phyloP scores from a whole-genome alignment of 2,329 filamentous ascomycete genomes.

The Xylariales sp. region DNA sequence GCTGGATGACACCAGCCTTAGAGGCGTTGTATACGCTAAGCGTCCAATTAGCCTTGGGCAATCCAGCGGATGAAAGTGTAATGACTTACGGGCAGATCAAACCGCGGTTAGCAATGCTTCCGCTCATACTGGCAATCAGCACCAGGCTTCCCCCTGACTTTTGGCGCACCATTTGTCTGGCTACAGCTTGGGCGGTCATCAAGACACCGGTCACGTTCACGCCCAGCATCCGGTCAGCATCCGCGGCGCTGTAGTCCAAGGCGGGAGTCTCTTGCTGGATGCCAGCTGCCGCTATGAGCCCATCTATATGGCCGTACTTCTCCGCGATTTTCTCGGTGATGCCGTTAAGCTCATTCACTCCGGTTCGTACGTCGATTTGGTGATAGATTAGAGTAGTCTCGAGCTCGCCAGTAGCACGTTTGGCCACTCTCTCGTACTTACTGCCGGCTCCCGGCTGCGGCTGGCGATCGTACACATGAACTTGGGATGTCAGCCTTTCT shows the following conservation, averaged over 20 bases:
- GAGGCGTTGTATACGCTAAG: constrained; percentile 67
- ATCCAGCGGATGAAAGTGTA: background rate
- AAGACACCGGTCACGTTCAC: constrained; percentile 84
- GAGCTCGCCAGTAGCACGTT: constrained; percentile 59
- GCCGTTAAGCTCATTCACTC: constrained; percentile 62
- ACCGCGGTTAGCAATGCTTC: constrained; percentile 59
- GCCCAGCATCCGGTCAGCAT: constrained; percentile 73
- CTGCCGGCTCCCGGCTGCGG: constrained; percentile 46
- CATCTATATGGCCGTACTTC: constrained; percentile 69
- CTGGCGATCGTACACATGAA: constrained; percentile 63
- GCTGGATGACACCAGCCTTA: constrained; percentile 69
- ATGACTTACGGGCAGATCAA: constrained; percentile 52
- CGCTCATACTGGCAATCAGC: constrained; percentile 68
- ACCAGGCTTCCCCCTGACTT: constrained; percentile 57
- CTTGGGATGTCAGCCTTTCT: no score
- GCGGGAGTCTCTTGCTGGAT: constrained; percentile 82
- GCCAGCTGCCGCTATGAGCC: constrained; percentile 64
- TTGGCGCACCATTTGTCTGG: constrained; percentile 64
- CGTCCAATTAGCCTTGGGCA: background rate
- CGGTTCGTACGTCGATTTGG: constrained; percentile 68
- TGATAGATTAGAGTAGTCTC: constrained; percentile 67
- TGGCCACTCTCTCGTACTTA: constrained; percentile 61
- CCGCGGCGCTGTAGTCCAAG: constrained; percentile 72
- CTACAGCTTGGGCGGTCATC: constrained; percentile 85
- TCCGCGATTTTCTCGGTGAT: constrained; percentile 66